Conservation (phyloP, 2,329 filamentous ascomycete genomes). For the Monilinia fructigena region DNA sequence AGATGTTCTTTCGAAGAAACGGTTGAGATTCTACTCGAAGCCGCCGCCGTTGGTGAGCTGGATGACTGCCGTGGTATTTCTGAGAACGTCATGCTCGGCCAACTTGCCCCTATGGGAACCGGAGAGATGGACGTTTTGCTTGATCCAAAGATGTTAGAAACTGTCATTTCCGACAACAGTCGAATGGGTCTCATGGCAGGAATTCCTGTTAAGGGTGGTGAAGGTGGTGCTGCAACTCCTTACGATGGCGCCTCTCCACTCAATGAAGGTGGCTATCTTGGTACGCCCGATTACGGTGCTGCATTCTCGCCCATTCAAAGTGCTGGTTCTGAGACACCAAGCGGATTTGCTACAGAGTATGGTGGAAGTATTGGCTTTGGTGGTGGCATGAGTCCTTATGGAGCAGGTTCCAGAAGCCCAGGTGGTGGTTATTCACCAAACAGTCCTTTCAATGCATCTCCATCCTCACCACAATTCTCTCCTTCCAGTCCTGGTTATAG, state of each 20-base stretch:
- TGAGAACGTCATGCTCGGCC: constrained; percentile 97
- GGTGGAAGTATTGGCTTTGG: constrained; percentile 47
- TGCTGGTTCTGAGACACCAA: constrained; percentile 68
- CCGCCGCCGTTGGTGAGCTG: constrained; percentile 88
- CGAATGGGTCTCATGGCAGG: constrained; percentile 79
- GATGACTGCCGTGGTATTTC: constrained; percentile 98
- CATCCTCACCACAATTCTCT: constrained; percentile 50
- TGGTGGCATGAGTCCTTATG: constrained; percentile 64
- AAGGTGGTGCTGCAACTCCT: constrained; percentile 85
- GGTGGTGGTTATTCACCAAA: constrained; percentile 71
- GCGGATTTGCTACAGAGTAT: constrained; percentile 63
- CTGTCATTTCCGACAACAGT: constrained; percentile 88
- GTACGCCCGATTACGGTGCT: constrained; percentile 56
- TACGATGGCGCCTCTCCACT: constrained; percentile 87
- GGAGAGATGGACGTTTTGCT: constrained; percentile 93
- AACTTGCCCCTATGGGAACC: constrained; percentile 95
- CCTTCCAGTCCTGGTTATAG: constrained; percentile 40
- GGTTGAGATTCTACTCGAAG: constrained; percentile 95
- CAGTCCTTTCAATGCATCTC: constrained; percentile 54
- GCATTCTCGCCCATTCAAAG: constrained; percentile 77
- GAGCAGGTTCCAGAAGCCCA: constrained; percentile 51
- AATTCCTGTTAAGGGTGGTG: constrained; percentile 72
- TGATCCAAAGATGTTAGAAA: constrained; percentile 93
- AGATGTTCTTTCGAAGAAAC: constrained; percentile 99
- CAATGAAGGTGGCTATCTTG: constrained; percentile 66